These are phyloP conservation scores for Alternaria infectoria DNA, from an alignment of 2,329 filamentous ascomycete genomes.

Conservation along the genomic window DNA sequence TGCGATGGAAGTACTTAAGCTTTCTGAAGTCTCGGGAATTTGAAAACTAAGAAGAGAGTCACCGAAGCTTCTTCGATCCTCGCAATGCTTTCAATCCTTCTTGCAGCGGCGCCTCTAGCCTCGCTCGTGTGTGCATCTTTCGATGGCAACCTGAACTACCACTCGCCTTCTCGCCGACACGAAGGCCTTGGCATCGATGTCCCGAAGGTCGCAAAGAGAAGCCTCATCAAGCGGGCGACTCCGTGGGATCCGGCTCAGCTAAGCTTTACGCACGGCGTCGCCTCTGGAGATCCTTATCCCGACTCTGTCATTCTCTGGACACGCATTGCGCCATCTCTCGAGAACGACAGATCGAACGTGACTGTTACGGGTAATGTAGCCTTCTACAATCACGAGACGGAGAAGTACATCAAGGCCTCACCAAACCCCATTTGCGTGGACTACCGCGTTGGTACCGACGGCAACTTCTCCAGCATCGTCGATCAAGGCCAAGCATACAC, in stretches of 20 bases:
- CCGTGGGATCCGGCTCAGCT: constrained; percentile 49
- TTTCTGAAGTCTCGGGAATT: not conserved
- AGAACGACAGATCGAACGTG: constrained; percentile 51
- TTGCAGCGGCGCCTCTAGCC: constrained; percentile 21
- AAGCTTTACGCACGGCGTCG: constrained; percentile 54
- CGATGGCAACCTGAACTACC: constrained; percentile 67
- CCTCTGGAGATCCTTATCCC: constrained; percentile 55
- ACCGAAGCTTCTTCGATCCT: not conserved
- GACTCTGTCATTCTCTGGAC: constrained; percentile 48
- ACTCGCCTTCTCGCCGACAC: constrained; percentile 68
- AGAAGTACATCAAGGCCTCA: constrained; percentile 60
- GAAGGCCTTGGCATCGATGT: constrained; percentile 68
- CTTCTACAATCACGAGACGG: constrained; percentile 61
- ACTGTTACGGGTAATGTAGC: constrained; percentile 63
- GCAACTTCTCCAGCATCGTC: constrained; percentile 56
- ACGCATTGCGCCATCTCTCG: constrained; percentile 45
- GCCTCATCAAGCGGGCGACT: constrained; percentile 27
- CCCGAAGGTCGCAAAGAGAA: constrained; percentile 63
- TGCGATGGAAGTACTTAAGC: constrained; percentile 1
- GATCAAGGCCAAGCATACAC: constrained; percentile 69
- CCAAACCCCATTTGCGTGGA: constrained; percentile 70
- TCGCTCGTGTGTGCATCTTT: constrained; percentile 27
- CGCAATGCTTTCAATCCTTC: constrained; percentile 22
- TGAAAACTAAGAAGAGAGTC: not conserved
- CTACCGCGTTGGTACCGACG: constrained; percentile 64